Conservation (phyloP, 495 filamentous ascomycete genomes). For the Aspergillus saccharolyticus region DNA sequence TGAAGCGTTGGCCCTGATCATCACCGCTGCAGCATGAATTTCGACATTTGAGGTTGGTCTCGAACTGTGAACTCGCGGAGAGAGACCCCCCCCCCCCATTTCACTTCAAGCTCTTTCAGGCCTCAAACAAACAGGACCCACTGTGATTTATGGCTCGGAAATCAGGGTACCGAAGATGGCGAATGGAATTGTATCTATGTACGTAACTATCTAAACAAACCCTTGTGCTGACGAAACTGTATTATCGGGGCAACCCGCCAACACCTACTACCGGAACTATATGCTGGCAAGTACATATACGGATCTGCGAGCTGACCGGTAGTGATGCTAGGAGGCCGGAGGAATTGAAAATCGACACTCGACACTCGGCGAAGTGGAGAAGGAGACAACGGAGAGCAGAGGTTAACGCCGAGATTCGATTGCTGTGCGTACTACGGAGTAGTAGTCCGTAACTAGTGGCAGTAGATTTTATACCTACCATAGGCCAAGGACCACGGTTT, state of each 20-base stretch:
- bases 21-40: not conserved
- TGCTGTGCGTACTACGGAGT: not conserved
- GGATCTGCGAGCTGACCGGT: conserved; percentile 3
- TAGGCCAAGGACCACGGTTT: no score
- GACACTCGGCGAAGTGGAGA: not conserved
- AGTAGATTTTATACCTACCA: not conserved
- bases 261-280: not conserved
- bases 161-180: not conserved
- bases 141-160: not conserved
- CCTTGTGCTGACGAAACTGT: not conserved
- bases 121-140: not conserved
- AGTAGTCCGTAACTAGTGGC: no score
- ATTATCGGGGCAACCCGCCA: not conserved
- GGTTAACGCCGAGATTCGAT: not conserved
- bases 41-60: conserved; percentile 1
- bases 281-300: not conserved
- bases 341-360: not conserved
- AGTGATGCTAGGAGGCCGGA: not conserved
- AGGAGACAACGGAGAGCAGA: not conserved
- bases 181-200: not conserved
- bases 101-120: not conserved
- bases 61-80: not conserved
- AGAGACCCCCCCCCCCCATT: not conserved
- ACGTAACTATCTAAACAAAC: not conserved
- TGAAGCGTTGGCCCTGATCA: not conserved